These are phyloP conservation scores for Serpula lacrymans DNA, from an alignment of 768 basidiomycete species.

Conservation along the genomic window DNA sequence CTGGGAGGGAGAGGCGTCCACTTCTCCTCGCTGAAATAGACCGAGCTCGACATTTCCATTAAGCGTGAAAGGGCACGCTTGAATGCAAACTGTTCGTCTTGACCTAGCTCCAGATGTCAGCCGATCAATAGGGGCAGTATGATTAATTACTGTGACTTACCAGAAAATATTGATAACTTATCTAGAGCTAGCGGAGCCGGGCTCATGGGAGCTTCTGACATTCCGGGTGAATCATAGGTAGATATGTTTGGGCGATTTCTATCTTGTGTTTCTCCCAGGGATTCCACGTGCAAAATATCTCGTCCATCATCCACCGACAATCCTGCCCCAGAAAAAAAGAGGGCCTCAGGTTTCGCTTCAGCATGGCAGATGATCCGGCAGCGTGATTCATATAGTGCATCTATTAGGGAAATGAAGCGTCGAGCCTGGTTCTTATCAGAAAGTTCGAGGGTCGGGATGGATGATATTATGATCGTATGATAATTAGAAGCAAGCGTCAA, in stretches of 20 bases:
- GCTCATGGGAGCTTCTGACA: constrained; percentile 25
- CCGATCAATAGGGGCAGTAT: neutral
- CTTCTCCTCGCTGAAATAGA: constrained; percentile 26
- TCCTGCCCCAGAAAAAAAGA: constrained; percentile 55
- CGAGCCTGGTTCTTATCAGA: constrained; percentile 57
- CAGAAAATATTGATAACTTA: constrained; percentile 51
- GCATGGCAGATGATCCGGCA: constrained; percentile 38
- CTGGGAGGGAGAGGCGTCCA: constrained; percentile 35
- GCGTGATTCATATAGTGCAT: constrained; percentile 51
- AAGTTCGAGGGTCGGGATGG: constrained; percentile 47
- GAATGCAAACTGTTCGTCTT: constrained; percentile 63
- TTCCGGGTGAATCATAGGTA: constrained; percentile 42
- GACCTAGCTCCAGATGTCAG: constrained; percentile 31
- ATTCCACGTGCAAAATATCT: constrained; percentile 45
- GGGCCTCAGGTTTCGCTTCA: constrained; percentile 34
- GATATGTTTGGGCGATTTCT: constrained; percentile 54
- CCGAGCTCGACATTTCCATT: constrained; percentile 50
- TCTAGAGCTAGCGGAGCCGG: constrained; percentile 35
- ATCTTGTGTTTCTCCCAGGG: constrained; percentile 46
- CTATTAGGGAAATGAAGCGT: constrained; percentile 57
- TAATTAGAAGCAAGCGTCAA: constrained; percentile 49
- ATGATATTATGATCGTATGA: constrained; percentile 45
- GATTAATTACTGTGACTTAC: constrained; percentile 19
- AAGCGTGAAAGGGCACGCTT: constrained; percentile 58
- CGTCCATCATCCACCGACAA: constrained; percentile 7